phyloP scores from a whole-genome alignment of 345 rosid species.

The Excoecaria cochinchinensis region DNA sequence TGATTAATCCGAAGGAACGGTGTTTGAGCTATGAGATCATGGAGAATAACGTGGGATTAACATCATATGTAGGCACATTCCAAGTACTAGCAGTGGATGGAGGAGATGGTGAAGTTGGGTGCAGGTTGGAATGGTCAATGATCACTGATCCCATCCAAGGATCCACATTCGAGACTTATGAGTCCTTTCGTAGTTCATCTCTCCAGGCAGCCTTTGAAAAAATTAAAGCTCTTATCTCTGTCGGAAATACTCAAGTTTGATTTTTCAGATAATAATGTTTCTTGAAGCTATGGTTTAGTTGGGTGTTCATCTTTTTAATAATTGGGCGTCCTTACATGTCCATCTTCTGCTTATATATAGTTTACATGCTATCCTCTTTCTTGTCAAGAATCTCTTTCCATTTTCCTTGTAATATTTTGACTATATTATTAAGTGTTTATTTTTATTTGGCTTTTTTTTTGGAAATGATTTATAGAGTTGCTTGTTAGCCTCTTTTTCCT shows the following conservation, averaged over 20 bases:
- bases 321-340: too few species aligned
- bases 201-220: not conserved
- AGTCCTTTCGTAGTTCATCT: not conserved
- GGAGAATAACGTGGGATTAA: conserved; percentile 56
- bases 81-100: not conserved
- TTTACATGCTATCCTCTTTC: too few species aligned
- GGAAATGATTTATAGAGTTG: too few species aligned
- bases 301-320: too few species aligned
- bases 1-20: conserved; percentile 27
- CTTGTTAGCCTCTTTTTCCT: too few species aligned
- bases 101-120: conserved; percentile 31
- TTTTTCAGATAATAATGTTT: too few species aligned
- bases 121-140: conserved; percentile 60
- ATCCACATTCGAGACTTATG: not conserved
- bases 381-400: too few species aligned
- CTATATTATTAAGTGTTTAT: too few species aligned
- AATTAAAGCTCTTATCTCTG: not conserved
- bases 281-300: too few species aligned
- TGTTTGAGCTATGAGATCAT: conserved; percentile 50
- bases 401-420: too few species aligned
- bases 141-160: conserved; percentile 58
- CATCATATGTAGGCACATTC: conserved; percentile 34
- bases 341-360: too few species aligned
- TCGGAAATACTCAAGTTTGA: not conserved
- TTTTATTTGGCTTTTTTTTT: too few species aligned